Evolutionary conservation across 768 basidiomycete genomes (phyloP).

Genomic region (Leccinum pellstonianum): DNA sequence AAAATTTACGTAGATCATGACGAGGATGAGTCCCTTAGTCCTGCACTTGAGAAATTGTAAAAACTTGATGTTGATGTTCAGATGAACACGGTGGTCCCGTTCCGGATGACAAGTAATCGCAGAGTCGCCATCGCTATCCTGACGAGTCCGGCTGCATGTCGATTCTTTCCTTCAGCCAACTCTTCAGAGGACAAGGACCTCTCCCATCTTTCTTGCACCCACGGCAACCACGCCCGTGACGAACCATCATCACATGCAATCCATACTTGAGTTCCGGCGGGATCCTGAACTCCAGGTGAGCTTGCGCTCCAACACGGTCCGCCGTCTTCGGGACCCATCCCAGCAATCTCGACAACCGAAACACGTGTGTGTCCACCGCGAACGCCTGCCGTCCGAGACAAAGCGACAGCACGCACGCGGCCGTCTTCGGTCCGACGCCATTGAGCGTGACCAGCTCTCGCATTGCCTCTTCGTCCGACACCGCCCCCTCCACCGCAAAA

Average conservation of each 20-base stretch:
- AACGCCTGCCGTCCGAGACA: constrained; percentile 60
- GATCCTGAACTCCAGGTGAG: constrained; percentile 54
- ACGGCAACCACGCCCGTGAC: constrained; percentile 52
- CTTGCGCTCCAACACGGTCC: constrained; percentile 53
- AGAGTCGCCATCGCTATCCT: not conserved
- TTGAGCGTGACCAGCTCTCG: constrained; percentile 52
- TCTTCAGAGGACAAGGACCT: constrained; percentile 37
- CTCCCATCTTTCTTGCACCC: constrained; percentile 47
- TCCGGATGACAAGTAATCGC: constrained; percentile 25
- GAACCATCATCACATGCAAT: constrained; percentile 58
- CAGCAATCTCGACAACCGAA: constrained; percentile 46
- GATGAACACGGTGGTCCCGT: constrained; percentile 10
- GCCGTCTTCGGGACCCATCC: constrained; percentile 44
- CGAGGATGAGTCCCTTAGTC: constrained; percentile 1
- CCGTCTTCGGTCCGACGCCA: constrained; percentile 65
- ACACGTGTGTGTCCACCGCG: constrained; percentile 66
- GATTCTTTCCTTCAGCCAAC: constrained; percentile 33
- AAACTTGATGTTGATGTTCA: not conserved
- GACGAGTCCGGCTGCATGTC: constrained; percentile 20
- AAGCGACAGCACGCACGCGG: constrained; percentile 61
- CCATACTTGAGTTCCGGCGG: constrained; percentile 56
- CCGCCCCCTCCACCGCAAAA: constrained; percentile 33
- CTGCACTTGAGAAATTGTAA: not conserved
- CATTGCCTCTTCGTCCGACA: constrained; percentile 52
- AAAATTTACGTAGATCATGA: constrained; percentile 3